These are phyloP conservation scores for Ustilago bromivora DNA, from an alignment of 1,284 basidiomycete genomes.

Conservation along the genomic window DNA sequence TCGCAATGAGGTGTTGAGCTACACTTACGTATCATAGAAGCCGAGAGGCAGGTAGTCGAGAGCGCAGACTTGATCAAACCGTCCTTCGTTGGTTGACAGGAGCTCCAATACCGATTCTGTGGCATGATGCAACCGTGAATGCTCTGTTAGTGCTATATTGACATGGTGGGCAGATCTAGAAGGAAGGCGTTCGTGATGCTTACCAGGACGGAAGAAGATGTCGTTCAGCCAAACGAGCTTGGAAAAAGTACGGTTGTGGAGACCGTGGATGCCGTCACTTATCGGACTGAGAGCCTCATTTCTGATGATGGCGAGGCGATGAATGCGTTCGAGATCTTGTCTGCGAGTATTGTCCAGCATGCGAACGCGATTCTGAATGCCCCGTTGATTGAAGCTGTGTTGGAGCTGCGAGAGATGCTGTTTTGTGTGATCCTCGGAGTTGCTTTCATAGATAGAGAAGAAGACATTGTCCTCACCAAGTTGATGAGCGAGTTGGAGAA, in stretches of 20 bases:
- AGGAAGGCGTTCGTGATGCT: not conserved
- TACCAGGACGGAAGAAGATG: constrained; percentile 41
- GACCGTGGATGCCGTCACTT: constrained; percentile 24
- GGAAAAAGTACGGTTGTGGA: constrained; percentile 38
- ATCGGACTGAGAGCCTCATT: constrained; percentile 55
- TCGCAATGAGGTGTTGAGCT: not conserved
- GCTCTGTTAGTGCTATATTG: not conserved
- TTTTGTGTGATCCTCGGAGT: constrained; percentile 73
- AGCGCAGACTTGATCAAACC: constrained; percentile 75
- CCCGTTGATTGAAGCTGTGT: constrained; percentile 59
- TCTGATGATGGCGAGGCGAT: constrained; percentile 49
- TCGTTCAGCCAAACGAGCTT: constrained; percentile 61
- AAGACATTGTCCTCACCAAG: constrained; percentile 74
- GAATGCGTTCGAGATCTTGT: constrained; percentile 49
- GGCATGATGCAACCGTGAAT: constrained; percentile 36
- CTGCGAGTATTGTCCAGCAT: constrained; percentile 43
- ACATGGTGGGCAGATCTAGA: not conserved
- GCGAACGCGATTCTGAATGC: constrained; percentile 32
- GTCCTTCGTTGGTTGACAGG: constrained; percentile 72
- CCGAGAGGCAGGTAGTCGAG: constrained; percentile 73
- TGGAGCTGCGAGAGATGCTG: constrained; percentile 71
- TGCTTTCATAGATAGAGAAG: constrained; percentile 75
- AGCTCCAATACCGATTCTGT: constrained; percentile 70
- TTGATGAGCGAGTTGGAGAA: constrained; percentile 38
- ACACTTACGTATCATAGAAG: constrained; percentile 73